Percentiles rank a stretch among this genome's conserved stretches.
Conservation (phyloP, 1,139 yeast species). For the Casaregolazyma suthepensis region DNA sequence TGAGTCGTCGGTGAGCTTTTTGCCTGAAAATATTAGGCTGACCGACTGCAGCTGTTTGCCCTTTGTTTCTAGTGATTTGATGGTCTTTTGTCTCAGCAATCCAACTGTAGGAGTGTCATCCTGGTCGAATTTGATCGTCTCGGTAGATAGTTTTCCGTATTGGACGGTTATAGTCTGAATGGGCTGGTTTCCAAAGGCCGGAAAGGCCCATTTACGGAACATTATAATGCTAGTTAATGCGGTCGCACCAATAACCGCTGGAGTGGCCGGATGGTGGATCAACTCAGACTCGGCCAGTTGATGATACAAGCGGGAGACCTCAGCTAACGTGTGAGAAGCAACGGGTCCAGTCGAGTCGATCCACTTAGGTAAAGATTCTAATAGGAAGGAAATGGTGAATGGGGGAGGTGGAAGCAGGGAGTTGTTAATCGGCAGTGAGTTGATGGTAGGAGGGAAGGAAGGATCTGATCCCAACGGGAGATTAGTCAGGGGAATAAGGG, state of each 20-base stretch:
- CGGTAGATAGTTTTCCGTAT: constrained; percentile 18
- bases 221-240: constrained; percentile 5
- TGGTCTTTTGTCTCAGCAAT: constrained; percentile 44
- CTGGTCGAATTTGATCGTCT: constrained; percentile 60
- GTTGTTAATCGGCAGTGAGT: too few species aligned
- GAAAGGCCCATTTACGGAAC: constrained; percentile 3
- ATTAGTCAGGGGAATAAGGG: not conserved
- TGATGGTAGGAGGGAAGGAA: not conserved
- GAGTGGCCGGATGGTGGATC: not conserved
- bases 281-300: not conserved
- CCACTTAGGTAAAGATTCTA: not conserved
- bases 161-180: constrained; percentile 22
- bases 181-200: constrained; percentile 11
- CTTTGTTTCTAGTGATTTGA: constrained; percentile 42
- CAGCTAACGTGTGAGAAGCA: not conserved
- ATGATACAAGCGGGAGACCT: not conserved
- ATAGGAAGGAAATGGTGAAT: not conserved
- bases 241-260: constrained; percentile 2
- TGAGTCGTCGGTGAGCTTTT: constrained; percentile 29
- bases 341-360: not conserved
- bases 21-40: constrained; percentile 29
- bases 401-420: not conserved
- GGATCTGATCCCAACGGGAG: not conserved
- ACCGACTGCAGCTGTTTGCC: constrained; percentile 40
- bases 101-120: constrained; percentile 66